Evolutionary conservation across 352 stramenopile genomes (phyloP).

Genomic region (Globisporangium polare): DNA sequence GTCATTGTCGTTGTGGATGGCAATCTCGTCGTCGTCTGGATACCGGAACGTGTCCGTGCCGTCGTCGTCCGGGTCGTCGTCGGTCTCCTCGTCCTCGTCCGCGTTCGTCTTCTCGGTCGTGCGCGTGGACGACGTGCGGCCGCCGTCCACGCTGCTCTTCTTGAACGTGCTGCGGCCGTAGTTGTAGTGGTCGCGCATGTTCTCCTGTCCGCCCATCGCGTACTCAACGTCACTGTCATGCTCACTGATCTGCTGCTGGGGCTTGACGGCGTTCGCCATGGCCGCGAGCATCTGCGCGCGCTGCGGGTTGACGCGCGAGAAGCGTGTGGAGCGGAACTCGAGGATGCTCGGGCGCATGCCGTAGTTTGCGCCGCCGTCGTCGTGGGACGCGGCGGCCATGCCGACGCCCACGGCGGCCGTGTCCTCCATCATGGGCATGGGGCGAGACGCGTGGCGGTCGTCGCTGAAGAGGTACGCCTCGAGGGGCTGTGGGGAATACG

Average conservation of each 20-base stretch:
- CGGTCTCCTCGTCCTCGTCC: slow-evolving; percentile 13
- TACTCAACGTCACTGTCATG: slow-evolving; percentile 6
- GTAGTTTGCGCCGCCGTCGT: slow-evolving; percentile 3
- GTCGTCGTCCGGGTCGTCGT: slow-evolving; percentile 10
- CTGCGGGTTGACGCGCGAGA: slow-evolving; percentile 43
- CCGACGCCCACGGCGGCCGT: slow-evolving; percentile 23
- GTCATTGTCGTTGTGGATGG: background rate
- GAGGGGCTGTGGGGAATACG: background rate
- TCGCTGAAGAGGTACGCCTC: slow-evolving; percentile 13
- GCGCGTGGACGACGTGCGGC: slow-evolving; percentile 13
- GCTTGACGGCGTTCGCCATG: slow-evolving; percentile 20
- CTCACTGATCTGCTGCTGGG: slow-evolving; percentile 1
- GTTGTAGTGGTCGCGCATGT: slow-evolving; percentile 1
- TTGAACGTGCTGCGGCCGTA: background rate
- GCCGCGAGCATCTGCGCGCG: slow-evolving; percentile 42
- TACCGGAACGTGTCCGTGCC: slow-evolving; percentile 10
- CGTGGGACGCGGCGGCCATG: slow-evolving; percentile 11
- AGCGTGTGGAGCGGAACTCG: slow-evolving; percentile 42
- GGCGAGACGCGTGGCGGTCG: background rate
- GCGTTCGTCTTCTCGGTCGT: slow-evolving; percentile 18
- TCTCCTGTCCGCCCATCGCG: background rate
- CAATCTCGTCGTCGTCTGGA: slow-evolving; percentile 15
- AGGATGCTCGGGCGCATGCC: slow-evolving; percentile 38
- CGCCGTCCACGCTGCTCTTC: background rate
- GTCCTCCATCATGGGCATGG: slow-evolving; percentile 13